Evolutionary conservation across 164 flowering plant species (phyloP), one percentile per base, ranked within the genome.

Genomic region (Macadamia integrifolia): DNA sequence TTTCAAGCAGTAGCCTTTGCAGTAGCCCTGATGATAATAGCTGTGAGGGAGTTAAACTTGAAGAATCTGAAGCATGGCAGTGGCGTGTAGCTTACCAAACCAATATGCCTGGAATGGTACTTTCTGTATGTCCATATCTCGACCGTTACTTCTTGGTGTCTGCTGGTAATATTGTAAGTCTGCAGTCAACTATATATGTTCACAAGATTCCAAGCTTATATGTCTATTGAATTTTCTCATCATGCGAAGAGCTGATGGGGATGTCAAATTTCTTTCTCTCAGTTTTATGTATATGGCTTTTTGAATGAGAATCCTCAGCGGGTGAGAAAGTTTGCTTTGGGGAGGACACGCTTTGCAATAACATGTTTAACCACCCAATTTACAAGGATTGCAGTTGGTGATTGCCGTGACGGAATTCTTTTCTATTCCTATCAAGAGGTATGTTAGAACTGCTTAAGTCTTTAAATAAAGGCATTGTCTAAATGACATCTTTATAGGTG

Each of bases 391-490:
- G 99, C 91, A 66, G 97, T 94, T 73, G 97, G 97, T 69, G 99
- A 94, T 81, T 88, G 97, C 76, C 95, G 99, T 57, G 99, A 94
- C 88, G 99, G 99, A 32, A 71, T 94, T 72, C 91, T 94, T 75
- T 87, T 88, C 75, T 94, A 83, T 76, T 77, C 92, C 15, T 92
- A 88, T 71, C 84, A 85, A 60, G 99, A 92, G 94, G 97, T 92
- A 69, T 43, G 62, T 35, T 52, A 31, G 4, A 50, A 35, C 58
- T 35, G 35, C 60, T 50, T 7, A 28, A 48, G 9, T 53, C 44
- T 52, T 52, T 3, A 31, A 23, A 12, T 5, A 48, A 65, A 61
- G 23, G 23, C 23, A 23, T 23, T 31, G 8, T 8, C n/a, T 14
- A 42, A 10, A 35, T 35, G 40, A 2, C 40, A 23, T 23, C 23